Base-by-base conservation (phyloP, 306 rosid genomes). In the Quercus cerris region DNA sequence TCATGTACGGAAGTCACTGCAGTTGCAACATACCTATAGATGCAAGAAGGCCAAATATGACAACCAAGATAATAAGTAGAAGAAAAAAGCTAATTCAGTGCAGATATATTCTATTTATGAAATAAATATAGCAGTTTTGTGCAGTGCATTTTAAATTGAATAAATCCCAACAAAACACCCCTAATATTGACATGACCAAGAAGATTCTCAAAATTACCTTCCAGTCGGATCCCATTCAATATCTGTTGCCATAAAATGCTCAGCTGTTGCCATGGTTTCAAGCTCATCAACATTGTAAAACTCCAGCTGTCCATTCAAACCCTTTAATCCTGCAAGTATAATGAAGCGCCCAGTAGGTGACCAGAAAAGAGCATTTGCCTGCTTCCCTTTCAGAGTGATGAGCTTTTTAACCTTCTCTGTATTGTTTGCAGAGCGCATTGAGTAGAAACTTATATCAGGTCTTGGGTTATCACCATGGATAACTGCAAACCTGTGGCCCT, bases 1-100 rank as follows among this genome's bases (percentile, higher is more conserved):
- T 94, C 98, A 76, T 91, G 98, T 75, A 92, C 98, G 5, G 97
- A 90, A 52, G 98, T 94, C 70, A 92, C 97, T 44, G 97, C 79
- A 79, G 94, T 94, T 78, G 97, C 98, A 75, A 89, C 97, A 80
- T 89, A 92, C 86, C 98, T 92, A 76, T 22, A 83, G 49, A 69
- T n/a, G 66, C 28, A 75, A 30, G 67, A 79, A 41, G 17, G 62
- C 25, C 46, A 55, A 49, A 80, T 23, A 28, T 5, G 44, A 51
- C 73, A 75, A 62, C 18, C 56, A 38, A 57, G 75, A 30, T 61
- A 49, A 10, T 9, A 58, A 57, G 20, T 5, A 38, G 22, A 25
- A 33, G 13, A 2, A 49, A 49, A 46, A 46, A 46, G 15, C 15
- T 46, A 46, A 46, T 11, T 46, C 52, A 46, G 52, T 46, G 52